phyloP scores from a whole-genome alignment of 1,284 basidiomycete genomes.

The Microbotryomycetes sp. region DNA sequence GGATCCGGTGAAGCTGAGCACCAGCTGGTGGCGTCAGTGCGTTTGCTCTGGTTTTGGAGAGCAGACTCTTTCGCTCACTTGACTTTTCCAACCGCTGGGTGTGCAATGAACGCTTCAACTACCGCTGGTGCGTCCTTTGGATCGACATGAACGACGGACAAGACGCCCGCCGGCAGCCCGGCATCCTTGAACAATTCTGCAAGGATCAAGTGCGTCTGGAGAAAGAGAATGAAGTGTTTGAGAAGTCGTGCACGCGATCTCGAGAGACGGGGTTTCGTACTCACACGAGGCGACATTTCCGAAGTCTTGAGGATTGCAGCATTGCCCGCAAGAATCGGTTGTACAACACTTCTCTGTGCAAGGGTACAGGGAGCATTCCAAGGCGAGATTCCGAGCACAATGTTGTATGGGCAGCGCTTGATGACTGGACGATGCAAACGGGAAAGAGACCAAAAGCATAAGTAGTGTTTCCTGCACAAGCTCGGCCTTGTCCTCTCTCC shows the following conservation, averaged over 20 bases:
- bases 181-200: conserved; percentile 45
- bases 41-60: not conserved
- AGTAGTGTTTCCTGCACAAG: no score
- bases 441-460: no score
- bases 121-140: conserved; percentile 47
- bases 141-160: conserved; percentile 54
- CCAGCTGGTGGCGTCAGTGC: not conserved
- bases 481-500: no score
- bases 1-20: conserved; percentile 44
- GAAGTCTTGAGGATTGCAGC: conserved; percentile 35
- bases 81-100: conserved; percentile 49
- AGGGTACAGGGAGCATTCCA: conserved; percentile 36
- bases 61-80: conserved; percentile 35
- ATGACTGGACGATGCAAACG: no score
- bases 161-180: conserved; percentile 55
- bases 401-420: conserved; percentile 35
- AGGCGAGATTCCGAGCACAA: conserved; percentile 33
- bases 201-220: conserved; percentile 35
- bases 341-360: conserved; percentile 35
- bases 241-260: no score
- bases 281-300: conserved; percentile 38
- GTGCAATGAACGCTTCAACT: conserved; percentile 52
- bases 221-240: no score
- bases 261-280: no score
- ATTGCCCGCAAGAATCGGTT: conserved; percentile 42